Base-by-base conservation (phyloP, 495 filamentous ascomycete species). In the Aspergillus ellipticus region DNA sequence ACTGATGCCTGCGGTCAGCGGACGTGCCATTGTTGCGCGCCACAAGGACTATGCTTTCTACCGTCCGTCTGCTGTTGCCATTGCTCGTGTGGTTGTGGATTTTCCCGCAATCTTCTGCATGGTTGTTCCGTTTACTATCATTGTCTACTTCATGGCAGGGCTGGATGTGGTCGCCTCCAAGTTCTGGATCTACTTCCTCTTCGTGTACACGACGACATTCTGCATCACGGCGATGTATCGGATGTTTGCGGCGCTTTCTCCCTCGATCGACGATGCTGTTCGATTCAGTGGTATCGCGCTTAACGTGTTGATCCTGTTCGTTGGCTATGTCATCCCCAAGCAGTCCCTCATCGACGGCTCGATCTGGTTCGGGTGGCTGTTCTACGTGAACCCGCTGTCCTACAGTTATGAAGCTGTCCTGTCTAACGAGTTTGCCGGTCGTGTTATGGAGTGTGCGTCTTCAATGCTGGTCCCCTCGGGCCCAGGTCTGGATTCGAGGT, bases 291-390 rank as follows among this genome's bases (percentile, higher is more conserved):
- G 87, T 55, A 81, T 85, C 55, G 84, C 80, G 0, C 64, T 92
- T 31, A 89, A 89, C 60, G 66, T 90, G 20, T 57, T 78, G 49
- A 68, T 95, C 57, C 79, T 95, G 16, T 96, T 88, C 62, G 89
- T 87, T 16, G 90, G 91, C 49, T 96, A 87, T 71, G 76, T 89
- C 7, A 88, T 95, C 57, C 86, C 89, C 1, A 85, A 84, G 9
- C 74, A 74, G 11, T 71, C 79, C 24, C 85, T 95, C 74, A 62
- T 78, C 6, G 66, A 81, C 51, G 76, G 81, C 0, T 76, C 81
- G 37, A 84, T 89, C 39, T 96, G 91, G 91, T 89, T 92, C 60
- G 78, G 80, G 24, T 96, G 90, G 90, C 68, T 94, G 2, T 79
- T 80, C 52, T 87, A 83, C 57, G 74, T 95, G 63, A 88, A 92